These are phyloP conservation scores for Cordyceps pruinosa DNA, from an alignment of 2,329 filamentous ascomycete genomes.

Conservation along the genomic window DNA sequence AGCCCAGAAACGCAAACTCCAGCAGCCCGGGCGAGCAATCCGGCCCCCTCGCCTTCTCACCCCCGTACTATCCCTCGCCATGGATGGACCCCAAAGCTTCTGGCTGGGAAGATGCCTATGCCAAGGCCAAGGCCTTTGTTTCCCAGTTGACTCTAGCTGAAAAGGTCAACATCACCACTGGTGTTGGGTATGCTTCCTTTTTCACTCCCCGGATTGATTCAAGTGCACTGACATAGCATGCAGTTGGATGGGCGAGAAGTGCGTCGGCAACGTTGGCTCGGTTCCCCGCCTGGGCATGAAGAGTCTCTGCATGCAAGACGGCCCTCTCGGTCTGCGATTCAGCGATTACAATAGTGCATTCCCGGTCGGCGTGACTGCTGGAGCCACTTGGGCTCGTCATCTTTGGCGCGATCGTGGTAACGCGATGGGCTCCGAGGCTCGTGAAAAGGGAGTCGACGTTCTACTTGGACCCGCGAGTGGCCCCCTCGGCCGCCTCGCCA, in stretches of 20 bases:
- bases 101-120: slow-evolving; percentile 70
- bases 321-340: slow-evolving; percentile 71
- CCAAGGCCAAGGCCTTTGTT: slow-evolving; percentile 70
- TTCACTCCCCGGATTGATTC: not conserved
- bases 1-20: slow-evolving; percentile 16
- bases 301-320: slow-evolving; percentile 79
- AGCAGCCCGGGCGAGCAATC: not conserved
- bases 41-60: slow-evolving; percentile 32
- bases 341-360: slow-evolving; percentile 78
- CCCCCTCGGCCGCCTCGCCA: slow-evolving; percentile 39
- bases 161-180: slow-evolving; percentile 93
- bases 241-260: slow-evolving; percentile 52
- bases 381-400: slow-evolving; percentile 71
- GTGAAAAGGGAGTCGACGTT: slow-evolving; percentile 69
- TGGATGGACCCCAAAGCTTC: slow-evolving; percentile 70
- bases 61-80: slow-evolving; percentile 75
- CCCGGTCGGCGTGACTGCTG: slow-evolving; percentile 68
- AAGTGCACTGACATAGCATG: not conserved
- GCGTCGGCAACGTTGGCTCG: slow-evolving; percentile 69
- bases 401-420: slow-evolving; percentile 51
- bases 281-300: slow-evolving; percentile 64
- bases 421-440: slow-evolving; percentile 54
- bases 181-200: slow-evolving; percentile 58
- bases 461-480: slow-evolving; percentile 49
- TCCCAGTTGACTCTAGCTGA: slow-evolving; percentile 75